phyloP scores from a whole-genome alignment of 2,329 filamentous ascomycete species.

The Fusarium pseudoanthophilum region DNA sequence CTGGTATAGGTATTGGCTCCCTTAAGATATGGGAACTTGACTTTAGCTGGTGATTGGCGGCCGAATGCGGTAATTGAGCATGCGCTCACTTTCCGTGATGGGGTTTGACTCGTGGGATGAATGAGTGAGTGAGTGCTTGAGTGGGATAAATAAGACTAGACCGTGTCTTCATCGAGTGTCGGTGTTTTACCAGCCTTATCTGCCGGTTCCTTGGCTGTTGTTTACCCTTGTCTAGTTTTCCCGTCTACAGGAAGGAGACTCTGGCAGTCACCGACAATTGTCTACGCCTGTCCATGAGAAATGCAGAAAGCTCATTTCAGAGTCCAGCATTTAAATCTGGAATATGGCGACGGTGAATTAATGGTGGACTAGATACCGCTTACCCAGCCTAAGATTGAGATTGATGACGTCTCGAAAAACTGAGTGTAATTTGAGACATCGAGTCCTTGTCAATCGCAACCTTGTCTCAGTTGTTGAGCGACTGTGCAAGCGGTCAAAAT shows the following conservation, averaged over 20 bases:
- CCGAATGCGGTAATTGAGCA: constrained; percentile 7
- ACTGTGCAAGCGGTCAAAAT: neutral
- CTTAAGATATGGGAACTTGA: too few relatives aligned
- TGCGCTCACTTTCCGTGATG: neutral
- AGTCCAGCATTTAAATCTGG: neutral
- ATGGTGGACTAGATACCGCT: too few relatives aligned
- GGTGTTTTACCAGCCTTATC: neutral
- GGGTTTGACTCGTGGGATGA: neutral
- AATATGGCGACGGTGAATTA: neutral
- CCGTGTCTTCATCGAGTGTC: neutral
- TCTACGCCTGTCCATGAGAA: neutral
- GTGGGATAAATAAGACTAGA: neutral
- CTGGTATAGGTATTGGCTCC: too few relatives aligned
- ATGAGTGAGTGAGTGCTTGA: neutral
- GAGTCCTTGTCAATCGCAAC: neutral
- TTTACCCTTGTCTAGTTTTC: neutral
- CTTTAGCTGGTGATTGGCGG: neutral
- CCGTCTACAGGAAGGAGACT: neutral
- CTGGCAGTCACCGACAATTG: neutral
- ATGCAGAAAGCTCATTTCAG: neutral
- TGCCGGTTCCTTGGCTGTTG: neutral
- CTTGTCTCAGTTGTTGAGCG: neutral
- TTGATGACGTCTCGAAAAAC: neutral
- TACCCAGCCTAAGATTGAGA: neutral
- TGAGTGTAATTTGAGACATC: neutral